Evolutionary conservation across 2,329 filamentous ascomycete genomes (phyloP).

Genomic region (Hymenoscyphus albidus): DNA sequence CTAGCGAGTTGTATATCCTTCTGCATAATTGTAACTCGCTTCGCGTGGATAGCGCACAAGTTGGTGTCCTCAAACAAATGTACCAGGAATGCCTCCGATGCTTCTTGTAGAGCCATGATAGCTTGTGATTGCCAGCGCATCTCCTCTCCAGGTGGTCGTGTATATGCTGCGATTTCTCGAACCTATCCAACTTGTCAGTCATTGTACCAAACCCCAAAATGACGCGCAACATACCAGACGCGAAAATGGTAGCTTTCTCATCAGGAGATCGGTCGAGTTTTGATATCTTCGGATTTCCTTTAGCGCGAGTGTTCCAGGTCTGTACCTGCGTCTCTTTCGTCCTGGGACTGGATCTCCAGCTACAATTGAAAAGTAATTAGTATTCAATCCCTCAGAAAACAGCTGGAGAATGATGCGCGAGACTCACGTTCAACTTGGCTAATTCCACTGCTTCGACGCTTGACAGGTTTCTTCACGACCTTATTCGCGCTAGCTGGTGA

Average conservation of each 20-base stretch:
- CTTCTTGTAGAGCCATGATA: slow-evolving; percentile 89
- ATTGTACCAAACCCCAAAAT: background rate
- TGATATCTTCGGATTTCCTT: slow-evolving; percentile 91
- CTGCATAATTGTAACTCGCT: slow-evolving; percentile 95
- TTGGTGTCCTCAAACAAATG: slow-evolving; percentile 97
- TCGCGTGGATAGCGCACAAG: slow-evolving; percentile 93
- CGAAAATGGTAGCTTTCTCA: slow-evolving; percentile 76
- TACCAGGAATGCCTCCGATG: slow-evolving; percentile 91
- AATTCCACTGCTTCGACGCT: slow-evolving; percentile 1
- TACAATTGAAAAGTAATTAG: slow-evolving; percentile 34
- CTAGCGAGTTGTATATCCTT: slow-evolving; percentile 94
- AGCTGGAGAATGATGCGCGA: background rate
- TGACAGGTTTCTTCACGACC: background rate
- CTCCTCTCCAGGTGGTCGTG: slow-evolving; percentile 60
- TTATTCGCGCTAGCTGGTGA: background rate
- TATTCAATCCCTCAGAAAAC: background rate
- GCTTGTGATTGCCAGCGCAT: slow-evolving; percentile 96
- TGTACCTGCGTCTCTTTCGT: slow-evolving; percentile 60
- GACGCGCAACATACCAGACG: slow-evolving; percentile 55
- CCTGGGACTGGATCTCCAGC: slow-evolving; percentile 71
- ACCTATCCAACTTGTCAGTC: slow-evolving; percentile 41
- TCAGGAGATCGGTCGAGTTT: slow-evolving; percentile 79
- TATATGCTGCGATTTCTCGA: slow-evolving; percentile 67
- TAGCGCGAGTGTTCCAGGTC: slow-evolving; percentile 78
- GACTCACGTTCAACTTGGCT: background rate